Conservation (phyloP, 495 filamentous ascomycete genomes). For the Sordaria brevicollis region DNA sequence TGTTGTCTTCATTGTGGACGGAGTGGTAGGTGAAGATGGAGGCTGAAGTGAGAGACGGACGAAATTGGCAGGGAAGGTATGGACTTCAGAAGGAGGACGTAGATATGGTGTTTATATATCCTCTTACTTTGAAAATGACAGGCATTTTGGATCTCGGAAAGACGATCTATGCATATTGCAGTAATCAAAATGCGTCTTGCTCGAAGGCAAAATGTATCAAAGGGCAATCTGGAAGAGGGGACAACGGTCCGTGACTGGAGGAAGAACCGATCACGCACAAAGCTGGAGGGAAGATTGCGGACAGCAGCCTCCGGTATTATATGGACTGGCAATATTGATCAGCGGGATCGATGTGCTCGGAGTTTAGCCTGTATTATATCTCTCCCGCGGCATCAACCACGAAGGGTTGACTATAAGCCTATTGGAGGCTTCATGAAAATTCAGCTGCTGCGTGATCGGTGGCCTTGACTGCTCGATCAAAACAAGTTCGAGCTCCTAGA, state of each 20-base stretch:
- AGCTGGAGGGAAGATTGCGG: constrained; percentile 8
- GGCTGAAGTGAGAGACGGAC: neutral
- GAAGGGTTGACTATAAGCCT: neutral
- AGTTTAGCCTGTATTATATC: constrained; percentile 9
- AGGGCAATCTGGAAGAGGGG: neutral
- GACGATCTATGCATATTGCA: neutral
- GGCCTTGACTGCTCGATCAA: neutral
- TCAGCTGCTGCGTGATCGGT: neutral
- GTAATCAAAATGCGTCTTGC: neutral
- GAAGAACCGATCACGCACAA: neutral
- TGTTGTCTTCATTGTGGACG: constrained; percentile 16
- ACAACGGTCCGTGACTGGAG: constrained; percentile 3
- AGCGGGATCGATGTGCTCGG: neutral
- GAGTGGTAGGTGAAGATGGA: neutral
- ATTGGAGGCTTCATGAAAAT: neutral
- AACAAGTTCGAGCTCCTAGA: neutral
- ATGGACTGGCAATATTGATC: constrained; percentile 1
- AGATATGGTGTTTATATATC: neutral
- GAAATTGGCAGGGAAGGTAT: neutral
- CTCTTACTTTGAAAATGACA: neutral
- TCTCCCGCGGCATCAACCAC: neutral
- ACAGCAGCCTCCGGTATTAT: constrained; percentile 13
- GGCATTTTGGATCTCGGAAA: neutral
- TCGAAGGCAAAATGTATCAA: neutral
- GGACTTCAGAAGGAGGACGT: neutral